phyloP scores from a whole-genome alignment of 495 filamentous ascomycete genomes.

The Chlorociboria aeruginascens region DNA sequence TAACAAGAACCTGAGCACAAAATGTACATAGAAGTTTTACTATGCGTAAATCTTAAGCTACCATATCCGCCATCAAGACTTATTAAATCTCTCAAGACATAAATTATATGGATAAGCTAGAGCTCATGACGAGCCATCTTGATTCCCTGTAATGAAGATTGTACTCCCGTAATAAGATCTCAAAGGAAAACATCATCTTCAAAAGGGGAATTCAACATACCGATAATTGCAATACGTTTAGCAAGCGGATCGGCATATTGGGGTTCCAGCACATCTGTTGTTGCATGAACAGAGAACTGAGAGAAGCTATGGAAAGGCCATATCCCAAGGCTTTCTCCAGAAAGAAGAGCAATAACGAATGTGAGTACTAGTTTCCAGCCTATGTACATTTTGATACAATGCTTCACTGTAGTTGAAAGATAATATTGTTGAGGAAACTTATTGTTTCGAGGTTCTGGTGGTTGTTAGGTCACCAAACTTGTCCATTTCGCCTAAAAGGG shows the following conservation, averaged over 20 bases:
- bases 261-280: neutral
- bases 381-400: conserved; percentile 11
- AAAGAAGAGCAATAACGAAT: conserved; percentile 6
- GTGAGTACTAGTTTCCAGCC: conserved; percentile 14
- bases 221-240: conserved; percentile 19
- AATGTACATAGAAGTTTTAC: neutral
- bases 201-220: conserved; percentile 7
- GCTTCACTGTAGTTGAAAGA: neutral
- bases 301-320: conserved; percentile 8
- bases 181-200: neutral
- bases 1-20: neutral
- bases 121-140: too few species aligned
- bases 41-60: neutral
- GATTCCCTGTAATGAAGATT: too few species aligned
- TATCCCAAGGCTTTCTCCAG: conserved; percentile 8
- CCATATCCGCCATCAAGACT: neutral
- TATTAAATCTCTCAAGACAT: too few species aligned
- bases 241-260: conserved; percentile 1
- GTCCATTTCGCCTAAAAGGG: too few species aligned
- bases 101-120: too few species aligned
- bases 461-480: neutral
- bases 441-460: neutral
- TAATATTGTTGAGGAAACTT: neutral
- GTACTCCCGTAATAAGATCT: neutral
- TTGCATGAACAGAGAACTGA: neutral